Conservation (phyloP, 1,139 yeast species). For the Yueomyces sp. region DNA sequence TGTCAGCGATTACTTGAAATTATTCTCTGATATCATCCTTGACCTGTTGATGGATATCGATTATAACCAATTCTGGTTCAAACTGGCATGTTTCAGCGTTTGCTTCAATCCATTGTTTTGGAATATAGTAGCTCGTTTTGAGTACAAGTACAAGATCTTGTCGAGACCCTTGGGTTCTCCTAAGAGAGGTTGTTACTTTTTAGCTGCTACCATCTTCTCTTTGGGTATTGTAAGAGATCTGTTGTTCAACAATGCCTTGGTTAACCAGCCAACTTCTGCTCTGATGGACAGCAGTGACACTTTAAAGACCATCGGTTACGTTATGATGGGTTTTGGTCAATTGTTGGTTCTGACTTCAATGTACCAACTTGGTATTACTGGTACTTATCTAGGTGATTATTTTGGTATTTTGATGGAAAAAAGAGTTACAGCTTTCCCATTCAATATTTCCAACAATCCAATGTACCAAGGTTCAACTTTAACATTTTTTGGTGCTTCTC, state of each 20-base stretch:
- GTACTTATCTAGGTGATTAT: slow-evolving; percentile 93
- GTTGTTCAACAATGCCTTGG: slow-evolving; percentile 57
- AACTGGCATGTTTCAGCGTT: slow-evolving; percentile 42
- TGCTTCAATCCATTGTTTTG: slow-evolving; percentile 91
- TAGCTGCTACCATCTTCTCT: slow-evolving; percentile 72
- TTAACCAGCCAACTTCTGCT: slow-evolving; percentile 38
- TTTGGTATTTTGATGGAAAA: slow-evolving; percentile 89
- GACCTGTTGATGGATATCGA: slow-evolving; percentile 2
- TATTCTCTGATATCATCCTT: slow-evolving; percentile 1
- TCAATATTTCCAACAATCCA: slow-evolving; percentile 81
- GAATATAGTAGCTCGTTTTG: slow-evolving; percentile 84
- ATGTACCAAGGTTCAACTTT: slow-evolving; percentile 92
- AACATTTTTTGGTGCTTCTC: slow-evolving; percentile 81
- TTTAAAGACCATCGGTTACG: slow-evolving; percentile 33
- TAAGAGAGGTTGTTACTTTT: slow-evolving; percentile 64
- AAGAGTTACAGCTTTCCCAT: slow-evolving; percentile 89
- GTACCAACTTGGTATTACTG: slow-evolving; percentile 93
- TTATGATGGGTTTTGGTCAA: slow-evolving; percentile 55
- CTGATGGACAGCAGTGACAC: slow-evolving; percentile 27
- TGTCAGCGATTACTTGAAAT: not conserved
- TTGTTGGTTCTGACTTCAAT: slow-evolving; percentile 70
- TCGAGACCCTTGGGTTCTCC: slow-evolving; percentile 56
- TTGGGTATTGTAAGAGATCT: slow-evolving; percentile 75
- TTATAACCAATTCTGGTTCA: slow-evolving; percentile 8
- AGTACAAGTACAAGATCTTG: slow-evolving; percentile 60